Percentiles rank a stretch among this genome's conserved stretches.
Conservation (phyloP, 306 rosid genomes). For the Quercus mongolica region DNA sequence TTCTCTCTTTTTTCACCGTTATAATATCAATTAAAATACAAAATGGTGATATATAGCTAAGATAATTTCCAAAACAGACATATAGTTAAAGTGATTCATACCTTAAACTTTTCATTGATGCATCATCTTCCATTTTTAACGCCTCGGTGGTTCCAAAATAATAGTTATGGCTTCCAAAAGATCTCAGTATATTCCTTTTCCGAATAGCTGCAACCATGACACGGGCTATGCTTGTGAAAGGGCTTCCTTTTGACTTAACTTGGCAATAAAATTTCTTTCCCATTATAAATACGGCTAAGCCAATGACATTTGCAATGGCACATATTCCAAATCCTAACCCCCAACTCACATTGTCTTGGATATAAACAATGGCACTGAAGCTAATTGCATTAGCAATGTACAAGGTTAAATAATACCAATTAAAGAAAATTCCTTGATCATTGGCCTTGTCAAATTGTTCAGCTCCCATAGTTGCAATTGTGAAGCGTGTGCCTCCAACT, state of each 20-base stretch:
- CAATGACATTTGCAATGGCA: background rate
- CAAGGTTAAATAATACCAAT: constrained; percentile 18
- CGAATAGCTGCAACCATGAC: constrained; percentile 32
- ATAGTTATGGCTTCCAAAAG: background rate
- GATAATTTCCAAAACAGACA: no score
- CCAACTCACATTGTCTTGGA: constrained; percentile 41
- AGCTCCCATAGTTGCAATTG: no score
- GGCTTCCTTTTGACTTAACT: constrained; percentile 40
- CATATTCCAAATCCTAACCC: constrained; percentile 36
- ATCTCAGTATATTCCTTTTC: background rate
- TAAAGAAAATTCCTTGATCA: background rate
- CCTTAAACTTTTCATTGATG: constrained; percentile 25
- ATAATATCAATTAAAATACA: no score
- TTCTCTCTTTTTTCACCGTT: no score
- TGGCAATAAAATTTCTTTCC: constrained; percentile 31
- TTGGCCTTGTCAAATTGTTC: no score
- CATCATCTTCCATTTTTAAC: background rate
- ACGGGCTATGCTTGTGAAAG: constrained; percentile 28
- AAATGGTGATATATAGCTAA: no score
- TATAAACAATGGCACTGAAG: constrained; percentile 28
- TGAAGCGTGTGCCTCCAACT: no score
- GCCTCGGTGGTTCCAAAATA: constrained; percentile 7
- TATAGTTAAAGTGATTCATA: background rate
- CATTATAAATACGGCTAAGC: constrained; percentile 13
- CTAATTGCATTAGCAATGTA: constrained; percentile 20